Base-by-base conservation (phyloP, 1,284 basidiomycete species). In the Kwoniella shivajii region DNA sequence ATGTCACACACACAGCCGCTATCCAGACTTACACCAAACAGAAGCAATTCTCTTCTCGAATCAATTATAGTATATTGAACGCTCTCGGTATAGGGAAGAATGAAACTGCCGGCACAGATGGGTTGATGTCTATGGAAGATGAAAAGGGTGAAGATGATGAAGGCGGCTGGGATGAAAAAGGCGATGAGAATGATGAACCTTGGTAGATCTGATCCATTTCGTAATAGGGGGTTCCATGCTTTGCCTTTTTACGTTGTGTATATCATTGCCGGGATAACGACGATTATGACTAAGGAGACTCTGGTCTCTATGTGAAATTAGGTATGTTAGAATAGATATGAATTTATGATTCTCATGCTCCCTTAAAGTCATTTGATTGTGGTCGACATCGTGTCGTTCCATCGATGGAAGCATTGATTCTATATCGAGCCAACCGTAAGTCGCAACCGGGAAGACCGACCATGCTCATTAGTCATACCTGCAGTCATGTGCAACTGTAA, bases 11-110 rank as follows among this genome's bases (percentile, higher is more conserved):
- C 7, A 54, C 59, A 49, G 71, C 72, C 14, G 73, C 74, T 2
- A 71, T 76, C 24, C 63, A 67, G 33, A 49, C 44, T 20, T 64
- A 74, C 46, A 65, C 68, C 2, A 56, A 50, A 18, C 51, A 63
- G 20, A 75, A 75, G 49, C 72, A 74, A 53, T 73, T 75, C 50
- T 72, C 72, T n/a, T 56, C 56, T 11, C 57, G 73, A 26, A 63
- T 76, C 63, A 73, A 76, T 56, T 72, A 68, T 49, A 69, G 64
- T 42, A 67, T 65, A 2, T 57, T 73, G 10, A 58, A 64, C 16
- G 54, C 49, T n/a, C 56, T 75, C 1, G 66, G 65, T 16, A 9
- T 60, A 13, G 38, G 38, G 6, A 47, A 46, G 26, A 34, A 30
- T 45, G 47, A 50, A 18, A 41, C 37, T 31, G 37, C 57, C 11